A percentile compares a stretch with the other conserved stretches of the same genome.
phyloP scores from a whole-genome alignment of 2,329 filamentous ascomycete species.

The Aspergillus neotritici region DNA sequence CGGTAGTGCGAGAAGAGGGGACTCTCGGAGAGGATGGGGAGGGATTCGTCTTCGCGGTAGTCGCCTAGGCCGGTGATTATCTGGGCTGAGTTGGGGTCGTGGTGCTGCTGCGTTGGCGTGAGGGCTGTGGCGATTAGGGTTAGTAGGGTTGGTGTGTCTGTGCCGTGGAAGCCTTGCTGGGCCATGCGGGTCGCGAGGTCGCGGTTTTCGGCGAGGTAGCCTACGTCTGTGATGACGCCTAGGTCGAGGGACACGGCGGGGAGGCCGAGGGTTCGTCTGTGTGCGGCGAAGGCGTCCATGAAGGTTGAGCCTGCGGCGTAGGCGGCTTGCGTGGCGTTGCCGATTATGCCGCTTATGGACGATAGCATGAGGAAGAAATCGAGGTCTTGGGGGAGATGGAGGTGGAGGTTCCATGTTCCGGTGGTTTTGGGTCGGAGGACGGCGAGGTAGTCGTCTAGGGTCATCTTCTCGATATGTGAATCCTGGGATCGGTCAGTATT shows the following conservation, averaged over 20 bases:
- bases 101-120: background rate
- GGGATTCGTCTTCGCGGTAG: slow-evolving; percentile 16
- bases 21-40: slow-evolving; percentile 17
- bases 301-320: slow-evolving; percentile 36
- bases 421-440: slow-evolving; percentile 30
- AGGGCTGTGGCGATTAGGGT: slow-evolving; percentile 18
- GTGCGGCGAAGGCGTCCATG: slow-evolving; percentile 29
- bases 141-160: slow-evolving; percentile 14
- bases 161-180: slow-evolving; percentile 21
- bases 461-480: slow-evolving; percentile 33
- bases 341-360: slow-evolving; percentile 38
- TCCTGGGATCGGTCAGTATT: slow-evolving; percentile 13
- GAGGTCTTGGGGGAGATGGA: slow-evolving; percentile 17
- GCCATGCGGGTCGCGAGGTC: slow-evolving; percentile 16
- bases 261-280: slow-evolving; percentile 22
- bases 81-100: slow-evolving; percentile 5
- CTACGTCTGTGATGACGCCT: slow-evolving; percentile 24
- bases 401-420: slow-evolving; percentile 27
- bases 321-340: slow-evolving; percentile 42
- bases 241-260: slow-evolving; percentile 25
- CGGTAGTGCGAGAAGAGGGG: slow-evolving; percentile 22
- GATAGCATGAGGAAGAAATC: slow-evolving; percentile 41
- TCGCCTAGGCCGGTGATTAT: slow-evolving; percentile 22
- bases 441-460: slow-evolving; percentile 24
- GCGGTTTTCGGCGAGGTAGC: slow-evolving; percentile 18